Evolutionary conservation across 805 yeast species (phyloP).

Genomic region (Blastobotrys muscicola): DNA sequence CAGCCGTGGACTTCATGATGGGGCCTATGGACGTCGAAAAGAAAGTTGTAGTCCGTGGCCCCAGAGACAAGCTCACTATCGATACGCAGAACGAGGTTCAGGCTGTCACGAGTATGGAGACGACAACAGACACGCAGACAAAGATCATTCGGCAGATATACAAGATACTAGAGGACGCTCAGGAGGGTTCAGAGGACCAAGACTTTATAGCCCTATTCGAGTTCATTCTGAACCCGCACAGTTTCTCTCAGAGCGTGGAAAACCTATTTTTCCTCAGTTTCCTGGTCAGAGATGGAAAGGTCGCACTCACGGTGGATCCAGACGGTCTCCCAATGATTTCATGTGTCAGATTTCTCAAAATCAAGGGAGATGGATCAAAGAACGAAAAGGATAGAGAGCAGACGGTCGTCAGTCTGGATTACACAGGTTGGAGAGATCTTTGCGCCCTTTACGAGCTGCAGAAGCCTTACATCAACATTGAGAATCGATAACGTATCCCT

Average conservation of each 20-base stretch:
- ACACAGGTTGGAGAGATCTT: conserved; percentile 52
- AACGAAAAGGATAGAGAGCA: conserved; percentile 24
- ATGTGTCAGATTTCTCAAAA: conserved; percentile 5
- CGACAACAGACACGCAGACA: conserved; percentile 36
- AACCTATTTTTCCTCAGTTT: conserved; percentile 78
- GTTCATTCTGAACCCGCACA: conserved; percentile 64
- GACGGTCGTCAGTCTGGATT: conserved; percentile 63
- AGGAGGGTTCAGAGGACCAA: conserved; percentile 18
- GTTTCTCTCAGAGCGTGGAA: conserved; percentile 74
- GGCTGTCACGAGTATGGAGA: too few species aligned
- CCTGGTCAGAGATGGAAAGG: conserved; percentile 60
- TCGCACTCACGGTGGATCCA: conserved; percentile 42
- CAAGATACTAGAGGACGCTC: conserved; percentile 29
- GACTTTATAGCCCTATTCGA: conserved; percentile 44
- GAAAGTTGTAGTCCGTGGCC: conserved; percentile 23
- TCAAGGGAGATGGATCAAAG: conserved; percentile 3
- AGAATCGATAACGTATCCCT: conserved; percentile 15
- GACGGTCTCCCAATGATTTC: conserved; percentile 21
- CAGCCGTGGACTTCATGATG: conserved; percentile 49
- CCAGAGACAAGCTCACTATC: too few species aligned
- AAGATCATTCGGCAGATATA: conserved; percentile 42
- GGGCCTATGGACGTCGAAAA: conserved; percentile 64
- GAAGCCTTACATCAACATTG: too few species aligned
- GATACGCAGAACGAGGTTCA: too few species aligned
- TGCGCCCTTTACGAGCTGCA: conserved; percentile 36